These are phyloP conservation scores for Ilyonectria mors-panacis DNA, from an alignment of 2,329 filamentous ascomycete genomes.

Conservation along the genomic window DNA sequence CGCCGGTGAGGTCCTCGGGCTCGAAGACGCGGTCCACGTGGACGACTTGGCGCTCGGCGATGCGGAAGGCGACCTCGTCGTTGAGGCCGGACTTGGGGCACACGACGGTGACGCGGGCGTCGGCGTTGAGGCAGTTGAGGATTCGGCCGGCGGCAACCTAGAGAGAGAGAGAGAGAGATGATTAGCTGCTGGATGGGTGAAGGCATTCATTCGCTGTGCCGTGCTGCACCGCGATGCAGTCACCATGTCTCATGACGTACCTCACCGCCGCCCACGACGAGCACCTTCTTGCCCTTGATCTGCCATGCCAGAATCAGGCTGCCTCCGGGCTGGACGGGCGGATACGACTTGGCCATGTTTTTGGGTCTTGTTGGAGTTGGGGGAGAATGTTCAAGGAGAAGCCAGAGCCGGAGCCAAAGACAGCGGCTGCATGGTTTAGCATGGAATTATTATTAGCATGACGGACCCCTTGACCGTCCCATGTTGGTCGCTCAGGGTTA, in stretches of 20 bases:
- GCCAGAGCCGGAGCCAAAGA: constrained; percentile 26
- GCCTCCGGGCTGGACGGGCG: constrained; percentile 88
- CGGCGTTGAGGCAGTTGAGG: constrained; percentile 93
- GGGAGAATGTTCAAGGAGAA: constrained; percentile 31
- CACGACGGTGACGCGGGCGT: constrained; percentile 90
- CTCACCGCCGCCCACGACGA: constrained; percentile 97
- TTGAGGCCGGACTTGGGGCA: constrained; percentile 86
- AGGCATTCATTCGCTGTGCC: constrained; percentile 9
- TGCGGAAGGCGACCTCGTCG: constrained; percentile 87
- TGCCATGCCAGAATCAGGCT: constrained; percentile 98
- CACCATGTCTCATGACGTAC: constrained; percentile 63
- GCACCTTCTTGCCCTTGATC: constrained; percentile 86
- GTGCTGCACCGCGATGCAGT: background rate
- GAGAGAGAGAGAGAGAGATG: constrained; percentile 32
- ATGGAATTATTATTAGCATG: constrained; percentile 19
- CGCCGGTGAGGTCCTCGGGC: constrained; percentile 85
- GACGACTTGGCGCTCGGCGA: constrained; percentile 80
- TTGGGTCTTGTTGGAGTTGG: constrained; percentile 17
- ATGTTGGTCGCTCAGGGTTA: constrained; percentile 9
- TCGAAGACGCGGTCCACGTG: constrained; percentile 89
- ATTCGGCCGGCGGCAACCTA: constrained; percentile 97
- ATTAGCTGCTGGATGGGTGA: background rate
- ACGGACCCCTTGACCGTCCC: constrained; percentile 5
- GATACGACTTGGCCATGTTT: constrained; percentile 69
- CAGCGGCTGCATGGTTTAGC: background rate